Base-by-base conservation (phyloP, 2,329 filamentous ascomycete genomes). In the Aureobasidium sp. region DNA sequence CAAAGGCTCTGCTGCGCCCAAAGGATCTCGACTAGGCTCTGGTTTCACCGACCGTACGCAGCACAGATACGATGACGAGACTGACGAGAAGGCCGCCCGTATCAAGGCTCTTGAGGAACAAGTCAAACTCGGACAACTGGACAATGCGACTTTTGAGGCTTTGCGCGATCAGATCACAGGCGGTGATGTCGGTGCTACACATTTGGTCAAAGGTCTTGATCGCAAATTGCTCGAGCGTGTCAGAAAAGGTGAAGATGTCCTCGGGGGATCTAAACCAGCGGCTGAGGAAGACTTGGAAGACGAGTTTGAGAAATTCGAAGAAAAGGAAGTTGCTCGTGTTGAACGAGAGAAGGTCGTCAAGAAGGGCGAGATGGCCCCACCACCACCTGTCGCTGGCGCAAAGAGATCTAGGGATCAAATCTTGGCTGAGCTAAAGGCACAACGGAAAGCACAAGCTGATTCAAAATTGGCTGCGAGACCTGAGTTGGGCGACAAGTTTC, bases 181-280 rank as follows among this genome's bases (percentile, higher is more conserved):
- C 3, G 93, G 92, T 8, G 89, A 96, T 72, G 76, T 92, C 26
- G 79, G 79, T 15, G 90, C 86, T 68, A 96, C 91, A 15, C 91
- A 96, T 79, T 76, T 97, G 66, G 87, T 97, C 52, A 97, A 97
- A 72, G 94, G 94, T 0, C 76, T 99, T 55, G 94, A 99, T 75
- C 89, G 91, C 72, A 88, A 89, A 73, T 78, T 97, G 13, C 77
- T 92, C 32, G 84, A 89, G 72, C 81, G 86, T 67, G 81, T 89
- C 64, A 82, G 82, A 64, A 82, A 81, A 61, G 89, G 88, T 44
- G 89, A 91, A 72, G 75, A 80, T 71, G 77, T 80, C 5, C 63
- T 76, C 78, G 52, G 61, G 61, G 73, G 61, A 36, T 74, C 76
- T 8, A 70, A 72, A 57, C 68, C 64, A 1, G 66, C 67, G 27